Evolutionary conservation across 2,329 filamentous ascomycete genomes (phyloP).

Genomic region (Calonectria ilicicola): DNA sequence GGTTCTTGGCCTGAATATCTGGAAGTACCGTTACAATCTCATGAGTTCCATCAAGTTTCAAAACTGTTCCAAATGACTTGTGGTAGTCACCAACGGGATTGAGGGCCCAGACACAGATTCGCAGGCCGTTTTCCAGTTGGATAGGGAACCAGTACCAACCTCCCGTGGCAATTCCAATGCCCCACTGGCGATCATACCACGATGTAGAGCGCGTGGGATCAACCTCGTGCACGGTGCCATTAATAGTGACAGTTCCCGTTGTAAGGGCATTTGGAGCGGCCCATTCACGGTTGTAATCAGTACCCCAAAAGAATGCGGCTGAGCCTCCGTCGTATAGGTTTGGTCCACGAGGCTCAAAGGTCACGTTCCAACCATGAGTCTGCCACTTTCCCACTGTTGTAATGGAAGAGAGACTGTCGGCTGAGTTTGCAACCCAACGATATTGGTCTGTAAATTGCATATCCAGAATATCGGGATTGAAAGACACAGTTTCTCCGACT

Average conservation of each 20-base stretch:
- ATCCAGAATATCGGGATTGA: not conserved
- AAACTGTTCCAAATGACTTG: not conserved
- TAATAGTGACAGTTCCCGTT: not conserved
- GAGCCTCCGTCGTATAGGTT: not conserved
- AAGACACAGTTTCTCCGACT: not conserved
- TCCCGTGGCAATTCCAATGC: not conserved
- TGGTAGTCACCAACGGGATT: not conserved
- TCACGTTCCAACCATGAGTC: not conserved
- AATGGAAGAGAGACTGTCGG: not conserved
- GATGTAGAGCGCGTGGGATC: not conserved
- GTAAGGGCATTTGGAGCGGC: not conserved
- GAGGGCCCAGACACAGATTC: not conserved
- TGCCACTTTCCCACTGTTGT: not conserved
- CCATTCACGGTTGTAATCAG: not conserved
- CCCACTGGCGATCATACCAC: not conserved
- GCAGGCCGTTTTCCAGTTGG: not conserved
- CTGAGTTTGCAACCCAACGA: not conserved
- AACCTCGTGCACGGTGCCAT: not conserved
- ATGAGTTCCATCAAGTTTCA: not conserved
- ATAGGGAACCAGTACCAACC: not conserved
- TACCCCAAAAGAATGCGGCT: not conserved
- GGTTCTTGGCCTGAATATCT: not conserved
- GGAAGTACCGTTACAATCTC: not conserved
- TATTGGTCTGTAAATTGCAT: not conserved
- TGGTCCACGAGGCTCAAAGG: not conserved